A percentile compares a stretch with the other conserved stretches of the same genome.
Conservation (phyloP, 2,329 filamentous ascomycete species). For the Neofusicoccum ribis region DNA sequence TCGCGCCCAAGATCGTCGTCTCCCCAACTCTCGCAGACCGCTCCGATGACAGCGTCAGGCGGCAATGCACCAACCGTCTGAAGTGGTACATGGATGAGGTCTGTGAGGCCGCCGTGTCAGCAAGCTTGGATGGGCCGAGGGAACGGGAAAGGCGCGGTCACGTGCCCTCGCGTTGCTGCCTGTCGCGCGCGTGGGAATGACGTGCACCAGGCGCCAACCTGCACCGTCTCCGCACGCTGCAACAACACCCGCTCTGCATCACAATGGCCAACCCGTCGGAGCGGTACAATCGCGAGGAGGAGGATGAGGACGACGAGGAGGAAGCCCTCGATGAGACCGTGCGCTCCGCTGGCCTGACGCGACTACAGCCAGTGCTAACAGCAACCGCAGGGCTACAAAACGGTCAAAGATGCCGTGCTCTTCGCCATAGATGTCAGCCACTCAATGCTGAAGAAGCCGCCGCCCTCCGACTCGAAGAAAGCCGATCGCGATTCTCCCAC, state of each 20-base stretch:
- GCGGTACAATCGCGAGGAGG: slow-evolving; percentile 13
- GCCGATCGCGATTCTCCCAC: slow-evolving; percentile 75
- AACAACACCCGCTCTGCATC: not conserved
- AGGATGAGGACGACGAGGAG: slow-evolving; percentile 18
- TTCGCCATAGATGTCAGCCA: slow-evolving; percentile 90
- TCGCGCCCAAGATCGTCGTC: not conserved
- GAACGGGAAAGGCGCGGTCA: not conserved
- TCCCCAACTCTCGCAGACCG: not conserved
- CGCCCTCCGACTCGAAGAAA: slow-evolving; percentile 65
- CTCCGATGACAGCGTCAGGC: not conserved
- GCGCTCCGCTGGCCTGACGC: not conserved
- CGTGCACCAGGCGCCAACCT: not conserved
- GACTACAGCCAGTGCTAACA: not conserved
- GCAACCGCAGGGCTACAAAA: slow-evolving; percentile 73
- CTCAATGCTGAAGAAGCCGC: slow-evolving; percentile 76
- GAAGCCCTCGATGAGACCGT: slow-evolving; percentile 19
- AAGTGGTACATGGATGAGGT: not conserved
- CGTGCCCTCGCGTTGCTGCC: slow-evolving; percentile 9
- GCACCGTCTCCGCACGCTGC: not conserved
- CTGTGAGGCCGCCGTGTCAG: too few relatives aligned
- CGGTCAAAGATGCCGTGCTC: slow-evolving; percentile 95
- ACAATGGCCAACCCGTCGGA: slow-evolving; percentile 11
- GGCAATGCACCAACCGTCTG: not conserved
- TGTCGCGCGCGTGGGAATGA: not conserved
- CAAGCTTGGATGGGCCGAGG: not conserved